phyloP scores from a whole-genome alignment of 495 filamentous ascomycete species.

The Entonaema liquescens region DNA sequence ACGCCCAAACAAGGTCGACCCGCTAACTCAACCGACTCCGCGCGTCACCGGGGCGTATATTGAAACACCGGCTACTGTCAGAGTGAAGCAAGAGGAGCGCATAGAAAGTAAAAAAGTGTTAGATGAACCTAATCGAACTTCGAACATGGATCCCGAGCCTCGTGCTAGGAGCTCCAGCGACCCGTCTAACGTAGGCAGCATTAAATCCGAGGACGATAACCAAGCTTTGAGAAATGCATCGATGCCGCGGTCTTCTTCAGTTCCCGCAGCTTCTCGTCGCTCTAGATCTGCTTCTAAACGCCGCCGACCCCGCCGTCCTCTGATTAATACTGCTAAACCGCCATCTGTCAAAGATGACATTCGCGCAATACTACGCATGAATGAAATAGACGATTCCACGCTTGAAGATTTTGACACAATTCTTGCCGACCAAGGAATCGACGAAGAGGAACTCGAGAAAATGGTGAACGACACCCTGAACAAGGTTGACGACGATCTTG shows the following conservation, averaged over 20 bases:
- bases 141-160: conserved; percentile 4
- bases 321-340: conserved; percentile 59
- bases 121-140: not conserved
- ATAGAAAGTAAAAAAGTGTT: conserved; percentile 8
- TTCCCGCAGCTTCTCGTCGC: conserved; percentile 37
- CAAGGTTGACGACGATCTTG: conserved; percentile 49
- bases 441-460: conserved; percentile 36
- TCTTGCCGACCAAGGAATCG: conserved; percentile 43
- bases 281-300: conserved; percentile 47
- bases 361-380: conserved; percentile 55
- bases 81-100: conserved; percentile 43
- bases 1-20: conserved; percentile 52
- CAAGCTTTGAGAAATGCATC: conserved; percentile 13
- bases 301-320: conserved; percentile 45
- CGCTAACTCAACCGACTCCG: conserved; percentile 59
- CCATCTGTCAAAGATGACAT: conserved; percentile 61
- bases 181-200: conserved; percentile 1
- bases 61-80: conserved; percentile 59
- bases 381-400: conserved; percentile 63
- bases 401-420: conserved; percentile 59
- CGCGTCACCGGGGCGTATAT: conserved; percentile 61
- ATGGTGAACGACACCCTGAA: conserved; percentile 43
- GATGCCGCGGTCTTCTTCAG: conserved; percentile 37
- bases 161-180: conserved; percentile 30
- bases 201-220: conserved; percentile 1